These are phyloP conservation scores for Trichoderma hamatum DNA, from an alignment of 2,329 filamentous ascomycete genomes.

Conservation along the genomic window DNA sequence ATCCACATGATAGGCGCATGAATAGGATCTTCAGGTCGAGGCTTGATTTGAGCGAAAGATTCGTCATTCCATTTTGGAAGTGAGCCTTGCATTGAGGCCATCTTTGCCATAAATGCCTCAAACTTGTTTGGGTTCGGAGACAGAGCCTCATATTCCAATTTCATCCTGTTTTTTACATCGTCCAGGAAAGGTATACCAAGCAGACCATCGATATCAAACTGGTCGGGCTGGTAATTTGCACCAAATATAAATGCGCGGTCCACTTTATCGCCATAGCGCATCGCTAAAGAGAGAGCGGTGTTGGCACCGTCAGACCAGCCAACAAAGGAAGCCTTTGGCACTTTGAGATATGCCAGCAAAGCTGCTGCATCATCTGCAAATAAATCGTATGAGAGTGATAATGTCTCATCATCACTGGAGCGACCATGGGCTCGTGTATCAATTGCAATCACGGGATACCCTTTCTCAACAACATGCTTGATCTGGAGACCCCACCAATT, in stretches of 20 bases:
- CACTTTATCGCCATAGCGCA: background rate
- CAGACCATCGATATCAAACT: background rate
- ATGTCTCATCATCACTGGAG: background rate
- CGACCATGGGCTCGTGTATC: slow-evolving; percentile 1
- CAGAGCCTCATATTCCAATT: background rate
- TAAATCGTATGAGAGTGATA: background rate
- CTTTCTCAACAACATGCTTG: background rate
- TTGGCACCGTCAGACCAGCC: slow-evolving; percentile 23
- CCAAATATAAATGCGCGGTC: slow-evolving; percentile 12
- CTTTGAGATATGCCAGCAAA: background rate
- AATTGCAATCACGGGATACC: background rate
- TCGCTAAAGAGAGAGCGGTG: slow-evolving; percentile 5
- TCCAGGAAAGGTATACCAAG: background rate
- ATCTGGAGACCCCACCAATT: slow-evolving; percentile 16
- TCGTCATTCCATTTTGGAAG: background rate
- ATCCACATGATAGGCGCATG: slow-evolving; percentile 3
- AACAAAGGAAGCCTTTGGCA: background rate
- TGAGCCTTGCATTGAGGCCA: background rate
- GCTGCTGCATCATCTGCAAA: background rate
- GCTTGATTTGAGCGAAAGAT: slow-evolving; percentile 1
- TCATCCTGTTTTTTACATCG: background rate
- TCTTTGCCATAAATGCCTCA: background rate
- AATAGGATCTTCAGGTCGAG: background rate
- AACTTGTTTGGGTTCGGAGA: background rate
- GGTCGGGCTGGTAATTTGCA: slow-evolving; percentile 12